Percentiles rank a stretch among this genome's conserved stretches.
Conservation (phyloP, 257 asterid genomes). For the Gentiana macrophylla region DNA sequence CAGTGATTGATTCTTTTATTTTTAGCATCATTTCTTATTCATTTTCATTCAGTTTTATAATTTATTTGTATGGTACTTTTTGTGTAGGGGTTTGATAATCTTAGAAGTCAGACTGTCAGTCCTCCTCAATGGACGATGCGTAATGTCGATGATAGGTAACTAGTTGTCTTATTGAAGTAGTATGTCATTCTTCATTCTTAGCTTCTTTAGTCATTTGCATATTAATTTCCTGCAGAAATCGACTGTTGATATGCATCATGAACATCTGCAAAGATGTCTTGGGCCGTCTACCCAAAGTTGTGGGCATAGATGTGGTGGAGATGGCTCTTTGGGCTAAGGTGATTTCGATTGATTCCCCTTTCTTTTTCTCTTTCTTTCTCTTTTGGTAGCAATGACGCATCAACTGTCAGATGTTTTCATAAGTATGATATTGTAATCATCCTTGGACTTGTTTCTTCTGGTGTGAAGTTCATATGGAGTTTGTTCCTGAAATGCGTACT, state of each 20-base stretch:
- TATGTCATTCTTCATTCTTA: neutral
- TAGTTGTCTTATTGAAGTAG: neutral
- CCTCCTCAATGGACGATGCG: constrained; percentile 99
- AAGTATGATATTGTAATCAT: neutral
- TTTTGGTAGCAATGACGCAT: neutral
- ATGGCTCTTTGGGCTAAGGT: constrained; percentile 99
- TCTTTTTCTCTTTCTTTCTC: neutral
- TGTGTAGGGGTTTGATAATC: constrained; percentile 89
- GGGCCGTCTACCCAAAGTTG: constrained; percentile 90
- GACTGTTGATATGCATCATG: constrained; percentile 68
- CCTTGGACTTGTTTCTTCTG: neutral
- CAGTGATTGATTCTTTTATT: constrained; percentile 4
- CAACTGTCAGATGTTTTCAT: neutral
- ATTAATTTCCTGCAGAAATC: constrained; percentile 48
- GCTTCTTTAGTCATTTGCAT: neutral
- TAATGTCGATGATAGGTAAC: constrained; percentile 85
- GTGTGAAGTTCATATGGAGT: neutral
- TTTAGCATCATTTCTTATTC: constrained; percentile 1
- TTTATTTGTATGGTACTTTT: constrained; percentile 18
- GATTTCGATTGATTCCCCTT: constrained; percentile 8
- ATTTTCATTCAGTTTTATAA: constrained; percentile 7
- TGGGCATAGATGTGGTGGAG: constrained; percentile 96
- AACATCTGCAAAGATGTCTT: constrained; percentile 76
- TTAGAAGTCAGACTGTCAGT: constrained; percentile 85
- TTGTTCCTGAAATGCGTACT: too few relatives aligned